phyloP scores from a whole-genome alignment of 805 yeast genomes.

The Saccharomycopsis javanensis region DNA sequence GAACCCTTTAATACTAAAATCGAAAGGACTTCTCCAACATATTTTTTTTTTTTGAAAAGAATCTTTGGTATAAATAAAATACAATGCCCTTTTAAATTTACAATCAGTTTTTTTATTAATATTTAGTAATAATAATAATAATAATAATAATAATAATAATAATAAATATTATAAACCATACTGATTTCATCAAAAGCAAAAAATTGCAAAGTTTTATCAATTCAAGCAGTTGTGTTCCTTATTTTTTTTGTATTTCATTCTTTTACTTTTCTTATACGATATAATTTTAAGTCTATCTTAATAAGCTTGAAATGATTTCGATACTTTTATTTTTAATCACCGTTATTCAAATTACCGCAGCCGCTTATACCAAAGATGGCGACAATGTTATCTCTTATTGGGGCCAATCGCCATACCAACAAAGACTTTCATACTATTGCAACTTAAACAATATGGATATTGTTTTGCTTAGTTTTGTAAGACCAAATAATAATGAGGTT shows the following conservation, averaged over 20 bases:
- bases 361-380: constrained; percentile 5
- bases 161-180: too few relatives aligned
- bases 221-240: background rate
- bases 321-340: background rate
- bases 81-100: too few relatives aligned
- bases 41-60: too few relatives aligned
- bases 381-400: constrained; percentile 57
- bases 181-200: too few relatives aligned
- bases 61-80: background rate
- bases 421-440: constrained; percentile 14
- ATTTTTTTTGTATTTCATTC: too few relatives aligned
- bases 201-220: background rate
- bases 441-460: constrained; percentile 17
- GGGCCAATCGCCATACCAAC: constrained; percentile 53
- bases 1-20: background rate
- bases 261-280: too few relatives aligned
- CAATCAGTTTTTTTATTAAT: too few relatives aligned
- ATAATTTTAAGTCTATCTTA: background rate
- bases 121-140: too few relatives aligned
- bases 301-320: background rate
- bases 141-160: too few relatives aligned
- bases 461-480: constrained; percentile 33
- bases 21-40: too few relatives aligned
- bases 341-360: background rate
- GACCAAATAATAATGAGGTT: constrained; percentile 4